A percentile compares a stretch with the other conserved stretches of the same genome.
Conservation (phyloP, 495 filamentous ascomycete genomes). For the Xylaria scruposa region DNA sequence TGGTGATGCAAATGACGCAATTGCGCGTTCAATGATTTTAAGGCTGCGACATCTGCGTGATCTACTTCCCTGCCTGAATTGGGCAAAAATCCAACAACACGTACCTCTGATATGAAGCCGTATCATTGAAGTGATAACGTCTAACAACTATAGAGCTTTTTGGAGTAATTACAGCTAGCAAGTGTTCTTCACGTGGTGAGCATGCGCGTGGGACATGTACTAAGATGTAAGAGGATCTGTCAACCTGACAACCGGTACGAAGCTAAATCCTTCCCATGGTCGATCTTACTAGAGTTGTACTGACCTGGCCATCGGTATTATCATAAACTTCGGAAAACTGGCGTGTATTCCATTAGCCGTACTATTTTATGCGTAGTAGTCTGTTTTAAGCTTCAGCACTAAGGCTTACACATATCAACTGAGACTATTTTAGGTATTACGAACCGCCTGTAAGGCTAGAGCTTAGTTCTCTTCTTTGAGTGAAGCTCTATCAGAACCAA, state of each 20-base stretch:
- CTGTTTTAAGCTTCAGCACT: not conserved
- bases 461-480: not conserved
- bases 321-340: not conserved
- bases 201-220: not conserved
- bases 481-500: not conserved
- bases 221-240: not conserved
- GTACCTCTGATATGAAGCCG: not conserved
- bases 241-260: not conserved
- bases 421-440: not conserved
- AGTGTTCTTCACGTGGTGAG: not conserved
- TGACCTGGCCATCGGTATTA: not conserved
- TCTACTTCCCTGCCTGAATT: not conserved
- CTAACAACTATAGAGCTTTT: not conserved
- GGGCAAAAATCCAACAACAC: not conserved
- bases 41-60: not conserved
- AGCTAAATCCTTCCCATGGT: not conserved
- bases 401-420: not conserved
- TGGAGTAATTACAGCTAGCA: not conserved
- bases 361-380: not conserved
- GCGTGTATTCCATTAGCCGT: not conserved
- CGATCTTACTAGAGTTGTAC: not conserved
- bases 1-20: slow-evolving; percentile 10
- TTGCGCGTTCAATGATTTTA: not conserved
- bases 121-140: not conserved
- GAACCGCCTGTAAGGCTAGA: slow-evolving; percentile 7